These are phyloP conservation scores for Podila epigama DNA, from an alignment of 192 early-diverging fungal species.

Conservation along the genomic window DNA sequence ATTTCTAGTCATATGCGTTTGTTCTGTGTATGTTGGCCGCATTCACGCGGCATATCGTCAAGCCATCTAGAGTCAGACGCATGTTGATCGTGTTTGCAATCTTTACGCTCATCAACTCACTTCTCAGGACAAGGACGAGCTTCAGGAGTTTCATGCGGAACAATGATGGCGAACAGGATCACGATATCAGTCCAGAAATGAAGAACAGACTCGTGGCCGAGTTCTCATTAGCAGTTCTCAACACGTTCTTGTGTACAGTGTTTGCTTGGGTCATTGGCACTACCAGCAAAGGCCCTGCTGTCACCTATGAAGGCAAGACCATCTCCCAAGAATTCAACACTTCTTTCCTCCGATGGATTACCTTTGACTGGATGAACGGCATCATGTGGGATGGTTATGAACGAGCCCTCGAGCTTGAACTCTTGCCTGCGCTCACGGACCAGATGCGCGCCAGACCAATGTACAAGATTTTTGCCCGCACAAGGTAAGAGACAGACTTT, in stretches of 20 bases:
- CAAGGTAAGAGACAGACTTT: conserved; percentile 13
- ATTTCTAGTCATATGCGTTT: conserved; percentile 43
- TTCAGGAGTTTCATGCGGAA: conserved; percentile 3
- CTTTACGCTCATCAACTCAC: conserved; percentile 22
- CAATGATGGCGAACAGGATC: neutral
- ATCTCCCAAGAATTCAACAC: conserved; percentile 34
- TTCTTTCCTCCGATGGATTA: conserved; percentile 43
- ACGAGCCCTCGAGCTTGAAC: conserved; percentile 21
- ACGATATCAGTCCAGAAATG: conserved; percentile 6
- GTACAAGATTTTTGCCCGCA: conserved; percentile 38
- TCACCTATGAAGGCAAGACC: conserved; percentile 30
- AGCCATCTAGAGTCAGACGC: conserved; percentile 39
- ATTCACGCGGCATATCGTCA: conserved; percentile 41
- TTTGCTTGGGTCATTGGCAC: conserved; percentile 20
- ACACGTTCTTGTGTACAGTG: conserved; percentile 8
- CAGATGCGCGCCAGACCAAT: conserved; percentile 45
- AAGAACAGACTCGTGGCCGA: conserved; percentile 7
- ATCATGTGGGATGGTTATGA: conserved; percentile 40
- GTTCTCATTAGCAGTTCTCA: conserved; percentile 18
- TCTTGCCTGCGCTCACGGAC: conserved; percentile 35
- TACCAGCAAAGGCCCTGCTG: conserved; percentile 26
- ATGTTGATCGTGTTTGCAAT: conserved; percentile 38
- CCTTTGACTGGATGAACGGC: conserved; percentile 42
- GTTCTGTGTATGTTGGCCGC: conserved; percentile 38
- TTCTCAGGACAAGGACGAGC: conserved; percentile 21